Conservation (phyloP, 73 alveolate species). For the Paramecium caudatum region DNA sequence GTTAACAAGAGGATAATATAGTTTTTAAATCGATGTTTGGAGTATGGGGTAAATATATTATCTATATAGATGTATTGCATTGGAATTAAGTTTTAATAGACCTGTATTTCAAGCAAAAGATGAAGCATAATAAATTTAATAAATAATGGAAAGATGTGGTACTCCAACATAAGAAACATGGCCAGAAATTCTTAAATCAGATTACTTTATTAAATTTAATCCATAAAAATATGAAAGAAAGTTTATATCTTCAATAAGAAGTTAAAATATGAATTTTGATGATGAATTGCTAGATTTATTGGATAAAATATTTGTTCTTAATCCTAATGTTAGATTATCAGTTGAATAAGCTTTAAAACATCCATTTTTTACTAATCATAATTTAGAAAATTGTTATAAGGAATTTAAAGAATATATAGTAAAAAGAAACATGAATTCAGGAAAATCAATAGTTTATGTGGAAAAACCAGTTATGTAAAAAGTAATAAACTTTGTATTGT, state of each 20-base stretch:
- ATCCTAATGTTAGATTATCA: constrained; percentile 13
- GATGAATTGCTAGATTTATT: constrained; percentile 51
- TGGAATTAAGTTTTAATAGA: constrained; percentile 44
- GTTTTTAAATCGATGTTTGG: constrained; percentile 88
- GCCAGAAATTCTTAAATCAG: constrained; percentile 74
- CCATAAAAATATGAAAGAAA: constrained; percentile 51
- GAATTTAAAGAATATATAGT: neutral
- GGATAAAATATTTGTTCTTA: constrained; percentile 61
- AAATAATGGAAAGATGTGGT: constrained; percentile 85
- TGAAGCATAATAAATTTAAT: constrained; percentile 80
- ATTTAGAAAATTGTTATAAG: neutral
- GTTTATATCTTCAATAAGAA: constrained; percentile 35
- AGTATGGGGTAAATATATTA: constrained; percentile 43
- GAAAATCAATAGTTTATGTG: neutral
- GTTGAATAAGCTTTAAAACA: constrained; percentile 29
- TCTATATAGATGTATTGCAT: neutral
- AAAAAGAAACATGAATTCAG: neutral
- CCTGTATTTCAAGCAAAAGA: constrained; percentile 77
- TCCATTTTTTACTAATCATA: neutral
- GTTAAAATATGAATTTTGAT: constrained; percentile 26
- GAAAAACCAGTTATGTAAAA: neutral
- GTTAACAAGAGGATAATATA: constrained; percentile 81
- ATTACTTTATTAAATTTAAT: neutral
- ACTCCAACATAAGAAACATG: constrained; percentile 84
- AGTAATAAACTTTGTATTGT: neutral